Base-by-base conservation (phyloP, 2,329 filamentous ascomycete genomes). In the Fulvia fulva region DNA sequence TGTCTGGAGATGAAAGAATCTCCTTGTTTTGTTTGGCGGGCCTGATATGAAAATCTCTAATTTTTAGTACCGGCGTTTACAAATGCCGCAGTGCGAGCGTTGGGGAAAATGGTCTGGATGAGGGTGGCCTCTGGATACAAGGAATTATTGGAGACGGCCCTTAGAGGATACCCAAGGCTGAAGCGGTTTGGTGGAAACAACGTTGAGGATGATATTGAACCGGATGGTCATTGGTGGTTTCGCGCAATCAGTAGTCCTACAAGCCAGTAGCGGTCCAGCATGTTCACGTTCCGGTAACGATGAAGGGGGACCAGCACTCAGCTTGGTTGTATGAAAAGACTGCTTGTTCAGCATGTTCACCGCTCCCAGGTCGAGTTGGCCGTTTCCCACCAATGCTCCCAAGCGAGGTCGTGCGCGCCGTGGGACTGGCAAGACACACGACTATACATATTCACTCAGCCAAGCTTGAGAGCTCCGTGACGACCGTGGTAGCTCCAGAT, bases 81-180 rank as follows among this genome's bases (percentile, higher is more conserved):
- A 4, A 53, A 46, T 8, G 52, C 52, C 41, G 52, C 52, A 54
- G 52, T 54, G 52, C 52, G 52, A 54, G 52, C 41, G 41, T 46
- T 23, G 16, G 52, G 51, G 23, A 19, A 46, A 44, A 26, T n/a
- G 32, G 22, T 23, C 32, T 53, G 51, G 46, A 44, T 23, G 34
- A 53, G 34, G 37, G 47, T 14, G 47, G 47, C 23, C 47, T 50
- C 26, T 50, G 23, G 23, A 28, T 50, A 26, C 22, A 26, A 50
- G n/a, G n/a, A 26, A 11, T 50, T n/a, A n/a, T n/a, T n/a, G 47
- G 47, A 50, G 47, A 50, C 47, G 47, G 47, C 47, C 47, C 23
- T 25, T 28, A 32, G 26, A 32, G 47, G n/a, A 28, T 28, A 50
- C 26, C 47, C 23, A 32, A 32, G 47, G 47, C 47, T 50, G 47